These are phyloP conservation scores for Fomitopsis pulvina DNA, from an alignment of 768 basidiomycete species.

Conservation along the genomic window DNA sequence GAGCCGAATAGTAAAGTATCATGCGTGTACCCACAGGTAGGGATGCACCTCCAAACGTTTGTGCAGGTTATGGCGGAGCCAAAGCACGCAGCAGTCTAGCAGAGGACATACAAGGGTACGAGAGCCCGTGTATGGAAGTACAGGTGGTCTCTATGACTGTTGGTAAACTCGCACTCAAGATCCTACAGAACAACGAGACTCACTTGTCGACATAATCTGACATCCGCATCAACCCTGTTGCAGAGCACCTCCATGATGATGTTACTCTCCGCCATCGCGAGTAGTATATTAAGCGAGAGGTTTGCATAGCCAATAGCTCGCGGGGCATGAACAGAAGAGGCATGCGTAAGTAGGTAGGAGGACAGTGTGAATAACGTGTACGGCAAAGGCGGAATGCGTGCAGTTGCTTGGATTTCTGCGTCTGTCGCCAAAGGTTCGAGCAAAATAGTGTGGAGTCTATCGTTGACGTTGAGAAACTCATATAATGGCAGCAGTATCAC, in stretches of 20 bases:
- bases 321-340: slow-evolving; percentile 50
- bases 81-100: slow-evolving; percentile 63
- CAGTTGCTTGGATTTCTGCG: slow-evolving; percentile 18
- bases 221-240: slow-evolving; percentile 30
- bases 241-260: slow-evolving; percentile 41
- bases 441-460: slow-evolving; percentile 41
- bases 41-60: slow-evolving; percentile 50
- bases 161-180: background rate
- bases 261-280: slow-evolving; percentile 44
- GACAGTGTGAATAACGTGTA: slow-evolving; percentile 49
- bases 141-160: slow-evolving; percentile 40
- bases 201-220: slow-evolving; percentile 63
- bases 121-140: slow-evolving; percentile 35
- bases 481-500: slow-evolving; percentile 54
- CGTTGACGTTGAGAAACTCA: slow-evolving; percentile 51
- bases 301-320: slow-evolving; percentile 59
- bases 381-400: slow-evolving; percentile 30
- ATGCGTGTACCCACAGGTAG: slow-evolving; percentile 47
- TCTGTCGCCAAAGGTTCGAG: slow-evolving; percentile 24
- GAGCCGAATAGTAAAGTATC: background rate
- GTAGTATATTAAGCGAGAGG: slow-evolving; percentile 46
- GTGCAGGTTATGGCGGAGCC: slow-evolving; percentile 66
- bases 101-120: slow-evolving; percentile 49
- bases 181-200: slow-evolving; percentile 7
- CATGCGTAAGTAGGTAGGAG: slow-evolving; percentile 63